These are phyloP conservation scores for Hericium coralloides DNA, from an alignment of 768 basidiomycete species.

Conservation along the genomic window DNA sequence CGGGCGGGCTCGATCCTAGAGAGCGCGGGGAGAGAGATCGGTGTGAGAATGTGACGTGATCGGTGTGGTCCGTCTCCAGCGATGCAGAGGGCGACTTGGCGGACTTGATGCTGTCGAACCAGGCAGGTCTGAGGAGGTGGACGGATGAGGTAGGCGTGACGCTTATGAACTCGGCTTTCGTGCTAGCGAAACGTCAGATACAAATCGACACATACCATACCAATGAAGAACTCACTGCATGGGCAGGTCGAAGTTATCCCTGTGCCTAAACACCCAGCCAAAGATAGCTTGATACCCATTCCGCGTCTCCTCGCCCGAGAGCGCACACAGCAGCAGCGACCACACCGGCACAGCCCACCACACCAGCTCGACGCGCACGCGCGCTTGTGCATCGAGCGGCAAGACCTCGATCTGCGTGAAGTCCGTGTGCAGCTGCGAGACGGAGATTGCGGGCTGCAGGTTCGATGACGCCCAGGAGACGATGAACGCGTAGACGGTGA, in stretches of 20 bases:
- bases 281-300: slow-evolving; percentile 4
- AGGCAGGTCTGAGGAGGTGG: slow-evolving; percentile 12
- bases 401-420: slow-evolving; percentile 5
- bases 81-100: background rate
- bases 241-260: slow-evolving; percentile 1
- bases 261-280: slow-evolving; percentile 1
- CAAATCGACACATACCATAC: background rate
- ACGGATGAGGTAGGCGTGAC: slow-evolving; percentile 2
- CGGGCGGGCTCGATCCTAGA: slow-evolving; percentile 2
- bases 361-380: slow-evolving; percentile 5
- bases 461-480: slow-evolving; percentile 6
- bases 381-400: background rate
- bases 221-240: slow-evolving; percentile 7
- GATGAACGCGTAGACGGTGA: slow-evolving; percentile 3
- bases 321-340: slow-evolving; percentile 8
- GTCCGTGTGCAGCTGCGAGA: slow-evolving; percentile 8
- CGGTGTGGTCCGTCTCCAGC: background rate
- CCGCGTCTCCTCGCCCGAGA: slow-evolving; percentile 10
- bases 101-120: slow-evolving; percentile 10
- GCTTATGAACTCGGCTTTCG: background rate
- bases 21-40: slow-evolving; percentile 1
- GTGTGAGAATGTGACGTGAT: slow-evolving; percentile 1
- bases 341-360: slow-evolving; percentile 15
- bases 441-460: slow-evolving; percentile 5
- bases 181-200: background rate